Conservation (phyloP, 495 filamentous ascomycete species). For the Xylaria curta region DNA sequence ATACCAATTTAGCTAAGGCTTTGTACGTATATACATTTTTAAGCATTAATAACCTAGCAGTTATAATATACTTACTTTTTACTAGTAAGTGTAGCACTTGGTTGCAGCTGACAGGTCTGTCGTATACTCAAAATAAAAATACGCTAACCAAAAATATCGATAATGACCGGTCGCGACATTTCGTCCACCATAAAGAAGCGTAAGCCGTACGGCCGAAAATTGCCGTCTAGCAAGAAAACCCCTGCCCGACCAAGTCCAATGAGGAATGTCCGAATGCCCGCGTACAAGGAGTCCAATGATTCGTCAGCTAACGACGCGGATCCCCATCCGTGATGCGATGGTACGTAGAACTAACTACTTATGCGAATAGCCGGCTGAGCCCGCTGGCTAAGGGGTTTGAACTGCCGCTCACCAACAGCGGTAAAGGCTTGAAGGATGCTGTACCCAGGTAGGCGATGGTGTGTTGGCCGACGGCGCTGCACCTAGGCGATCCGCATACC, state of each 20-base stretch:
- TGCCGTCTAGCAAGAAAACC: neutral
- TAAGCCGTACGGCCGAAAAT: constrained; percentile 1
- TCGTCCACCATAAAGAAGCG: too few species aligned
- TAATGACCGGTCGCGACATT: too few species aligned
- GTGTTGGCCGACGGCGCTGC: constrained; percentile 2
- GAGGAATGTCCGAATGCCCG: constrained; percentile 1
- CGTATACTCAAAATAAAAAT: too few species aligned
- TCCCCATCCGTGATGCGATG: constrained; percentile 11
- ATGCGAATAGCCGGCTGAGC: neutral
- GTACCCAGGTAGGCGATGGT: neutral
- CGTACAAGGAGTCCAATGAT: neutral
- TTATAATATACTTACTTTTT: too few species aligned
- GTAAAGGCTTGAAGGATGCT: constrained; percentile 9
- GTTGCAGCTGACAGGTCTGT: too few species aligned
- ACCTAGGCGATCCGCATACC: neutral
- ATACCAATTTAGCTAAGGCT: too few species aligned
- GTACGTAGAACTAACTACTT: neutral
- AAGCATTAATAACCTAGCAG: too few species aligned
- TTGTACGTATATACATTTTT: too few species aligned
- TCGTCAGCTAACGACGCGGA: constrained; percentile 14
- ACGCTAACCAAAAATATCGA: too few species aligned
- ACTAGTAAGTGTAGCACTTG: too few species aligned
- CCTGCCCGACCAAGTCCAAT: constrained; percentile 10
- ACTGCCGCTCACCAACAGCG: constrained; percentile 14
- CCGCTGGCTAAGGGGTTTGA: neutral